Conservation (phyloP, 1,284 basidiomycete species). For the Rugosomyces carneus region DNA sequence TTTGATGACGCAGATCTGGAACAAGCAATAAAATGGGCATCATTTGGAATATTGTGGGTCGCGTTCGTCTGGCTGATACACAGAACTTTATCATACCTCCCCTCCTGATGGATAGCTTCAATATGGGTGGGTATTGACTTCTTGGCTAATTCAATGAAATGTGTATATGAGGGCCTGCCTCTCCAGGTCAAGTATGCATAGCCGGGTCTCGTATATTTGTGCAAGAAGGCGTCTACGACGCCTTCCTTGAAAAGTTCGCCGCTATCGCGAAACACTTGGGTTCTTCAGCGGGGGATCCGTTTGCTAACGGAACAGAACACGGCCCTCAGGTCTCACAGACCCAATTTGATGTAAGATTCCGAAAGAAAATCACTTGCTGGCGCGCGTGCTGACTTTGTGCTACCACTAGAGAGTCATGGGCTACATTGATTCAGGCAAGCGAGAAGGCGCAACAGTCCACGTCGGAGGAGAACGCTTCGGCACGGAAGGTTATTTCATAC, state of each 20-base stretch:
- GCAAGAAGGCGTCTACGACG: constrained; percentile 75
- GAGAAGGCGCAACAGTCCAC: constrained; percentile 77
- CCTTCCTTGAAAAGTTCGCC: constrained; percentile 55
- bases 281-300: constrained; percentile 67
- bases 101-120: constrained; percentile 19
- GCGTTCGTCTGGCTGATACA: no score
- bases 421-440: constrained; percentile 82
- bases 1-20: constrained; percentile 75
- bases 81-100: background rate
- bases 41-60: constrained; percentile 72
- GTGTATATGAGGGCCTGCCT: constrained; percentile 53
- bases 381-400: no score
- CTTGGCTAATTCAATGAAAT: constrained; percentile 23
- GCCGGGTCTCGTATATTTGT: constrained; percentile 84
- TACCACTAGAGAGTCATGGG: constrained; percentile 27
- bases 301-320: constrained; percentile 65
- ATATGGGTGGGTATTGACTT: constrained; percentile 23
- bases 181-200: constrained; percentile 65
- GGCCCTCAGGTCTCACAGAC: constrained; percentile 81
- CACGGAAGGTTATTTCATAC: constrained; percentile 64
- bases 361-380: background rate
- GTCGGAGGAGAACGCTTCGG: constrained; percentile 74
- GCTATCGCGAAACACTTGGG: constrained; percentile 45
- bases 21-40: constrained; percentile 76
- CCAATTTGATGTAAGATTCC: constrained; percentile 51